phyloP scores from a whole-genome alignment of 2,329 filamentous ascomycete species.

The Aspergillus tanneri region DNA sequence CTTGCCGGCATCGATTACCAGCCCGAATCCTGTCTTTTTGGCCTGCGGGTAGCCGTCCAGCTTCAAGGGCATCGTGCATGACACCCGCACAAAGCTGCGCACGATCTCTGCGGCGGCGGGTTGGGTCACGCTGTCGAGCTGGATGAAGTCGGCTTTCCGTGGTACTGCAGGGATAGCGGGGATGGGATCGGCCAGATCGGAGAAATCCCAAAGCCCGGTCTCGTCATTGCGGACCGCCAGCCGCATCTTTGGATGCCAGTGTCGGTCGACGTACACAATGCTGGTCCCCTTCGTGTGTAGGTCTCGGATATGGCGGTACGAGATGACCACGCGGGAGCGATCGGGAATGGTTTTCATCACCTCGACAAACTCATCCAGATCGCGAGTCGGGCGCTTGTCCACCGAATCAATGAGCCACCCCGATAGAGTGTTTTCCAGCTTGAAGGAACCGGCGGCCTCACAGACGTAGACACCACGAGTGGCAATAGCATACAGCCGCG shows the following conservation, averaged over 20 bases:
- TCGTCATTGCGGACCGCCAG: slow-evolving; percentile 85
- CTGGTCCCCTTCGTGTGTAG: slow-evolving; percentile 91
- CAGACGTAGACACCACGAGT: slow-evolving; percentile 92
- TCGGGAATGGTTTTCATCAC: slow-evolving; percentile 86
- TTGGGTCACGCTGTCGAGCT: slow-evolving; percentile 83
- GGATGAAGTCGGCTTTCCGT: slow-evolving; percentile 84
- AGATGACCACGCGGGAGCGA: slow-evolving; percentile 80
- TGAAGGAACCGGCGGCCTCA: slow-evolving; percentile 91
- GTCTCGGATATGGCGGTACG: slow-evolving; percentile 92
- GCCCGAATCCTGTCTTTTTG: slow-evolving; percentile 88
- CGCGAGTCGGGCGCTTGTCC: slow-evolving; percentile 85
- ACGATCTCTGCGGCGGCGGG: slow-evolving; percentile 90
- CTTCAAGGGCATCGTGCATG: slow-evolving; percentile 91
- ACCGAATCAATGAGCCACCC: slow-evolving; percentile 93
- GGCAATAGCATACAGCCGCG: slow-evolving; percentile 89
- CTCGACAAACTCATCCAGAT: slow-evolving; percentile 83
- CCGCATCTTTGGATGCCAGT: slow-evolving; percentile 95
- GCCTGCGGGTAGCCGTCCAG: slow-evolving; percentile 97
- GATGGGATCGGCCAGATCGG: slow-evolving; percentile 76
- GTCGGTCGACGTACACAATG: slow-evolving; percentile 87
- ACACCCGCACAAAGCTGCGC: slow-evolving; percentile 89
- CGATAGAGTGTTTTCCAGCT: slow-evolving; percentile 84
- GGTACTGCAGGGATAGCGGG: slow-evolving; percentile 70
- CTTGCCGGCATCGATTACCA: slow-evolving; percentile 97
- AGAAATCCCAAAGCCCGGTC: slow-evolving; percentile 92